phyloP scores from a whole-genome alignment of 1,139 yeast species.

The Geotrichum phurueaensis region DNA sequence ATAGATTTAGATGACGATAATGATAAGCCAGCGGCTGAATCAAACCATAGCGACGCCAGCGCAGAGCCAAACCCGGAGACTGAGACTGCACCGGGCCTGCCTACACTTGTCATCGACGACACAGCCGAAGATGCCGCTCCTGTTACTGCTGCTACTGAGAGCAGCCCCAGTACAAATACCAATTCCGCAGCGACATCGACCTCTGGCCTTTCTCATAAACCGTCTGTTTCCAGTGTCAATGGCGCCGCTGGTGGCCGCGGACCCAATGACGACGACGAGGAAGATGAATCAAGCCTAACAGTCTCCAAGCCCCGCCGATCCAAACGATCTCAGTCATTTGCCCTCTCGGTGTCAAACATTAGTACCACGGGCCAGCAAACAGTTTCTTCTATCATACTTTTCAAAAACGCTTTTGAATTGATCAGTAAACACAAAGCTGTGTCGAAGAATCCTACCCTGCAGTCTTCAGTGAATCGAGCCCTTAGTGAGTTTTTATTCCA shows the following conservation, averaged over 20 bases:
- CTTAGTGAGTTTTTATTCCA: slow-evolving; percentile 29
- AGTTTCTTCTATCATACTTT: slow-evolving; percentile 40
- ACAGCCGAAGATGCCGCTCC: not conserved
- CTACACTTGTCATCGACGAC: not conserved
- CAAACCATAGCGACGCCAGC: not conserved
- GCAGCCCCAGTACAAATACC: not conserved
- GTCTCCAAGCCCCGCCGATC: slow-evolving; percentile 14
- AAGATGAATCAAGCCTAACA: slow-evolving; percentile 3
- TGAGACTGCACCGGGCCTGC: not conserved
- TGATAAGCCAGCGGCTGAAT: not conserved
- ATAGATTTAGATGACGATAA: not conserved
- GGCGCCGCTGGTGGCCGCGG: not conserved
- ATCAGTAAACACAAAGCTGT: slow-evolving; percentile 47
- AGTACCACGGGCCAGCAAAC: slow-evolving; percentile 29
- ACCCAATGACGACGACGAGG: not conserved
- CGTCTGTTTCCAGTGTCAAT: not conserved
- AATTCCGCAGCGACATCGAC: not conserved
- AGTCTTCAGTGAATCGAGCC: slow-evolving; percentile 41
- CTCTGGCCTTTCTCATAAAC: not conserved
- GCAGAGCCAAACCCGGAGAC: not conserved
- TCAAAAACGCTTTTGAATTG: slow-evolving; percentile 44
- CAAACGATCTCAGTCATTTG: slow-evolving; percentile 30
- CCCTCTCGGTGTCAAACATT: slow-evolving; percentile 29
- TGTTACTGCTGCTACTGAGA: not conserved
- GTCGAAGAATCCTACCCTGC: slow-evolving; percentile 43